Evolutionary conservation across 2,329 filamentous ascomycete species (phyloP).

Genomic region (Verticillium isaacii): DNA sequence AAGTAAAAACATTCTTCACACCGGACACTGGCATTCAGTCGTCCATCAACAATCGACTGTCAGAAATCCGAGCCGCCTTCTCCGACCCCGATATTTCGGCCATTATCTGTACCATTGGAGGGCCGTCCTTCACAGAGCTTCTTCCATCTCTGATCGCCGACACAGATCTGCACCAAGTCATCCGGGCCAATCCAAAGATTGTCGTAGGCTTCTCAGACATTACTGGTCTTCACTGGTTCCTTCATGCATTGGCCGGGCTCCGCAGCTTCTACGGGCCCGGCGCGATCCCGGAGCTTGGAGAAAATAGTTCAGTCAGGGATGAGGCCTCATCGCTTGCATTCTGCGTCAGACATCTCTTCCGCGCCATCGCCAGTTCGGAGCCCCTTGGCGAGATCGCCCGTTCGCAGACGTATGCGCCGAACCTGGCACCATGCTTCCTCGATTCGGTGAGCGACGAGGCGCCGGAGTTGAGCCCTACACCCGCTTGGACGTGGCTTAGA

Average conservation of each 20-base stretch:
- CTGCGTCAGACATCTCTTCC: slow-evolving; percentile 24
- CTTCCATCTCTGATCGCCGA: slow-evolving; percentile 31
- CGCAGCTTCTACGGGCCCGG: slow-evolving; percentile 39
- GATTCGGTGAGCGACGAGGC: slow-evolving; percentile 18
- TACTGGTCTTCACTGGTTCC: slow-evolving; percentile 35
- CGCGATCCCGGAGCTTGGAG: slow-evolving; percentile 32
- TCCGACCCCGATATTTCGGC: slow-evolving; percentile 27
- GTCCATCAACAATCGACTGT: slow-evolving; percentile 27
- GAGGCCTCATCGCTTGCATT: slow-evolving; percentile 23
- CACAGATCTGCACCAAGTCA: slow-evolving; percentile 22
- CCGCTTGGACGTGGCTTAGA: slow-evolving; percentile 32
- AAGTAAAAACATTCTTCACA: slow-evolving; percentile 26
- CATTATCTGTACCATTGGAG: slow-evolving; percentile 34
- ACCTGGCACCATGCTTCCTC: slow-evolving; percentile 10
- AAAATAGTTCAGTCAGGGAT: slow-evolving; percentile 15
- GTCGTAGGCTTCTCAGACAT: slow-evolving; percentile 38
- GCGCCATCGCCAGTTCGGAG: slow-evolving; percentile 17
- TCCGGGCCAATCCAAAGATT: slow-evolving; percentile 33
- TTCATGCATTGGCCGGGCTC: slow-evolving; percentile 29
- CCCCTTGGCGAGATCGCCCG: slow-evolving; percentile 22
- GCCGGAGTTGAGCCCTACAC: slow-evolving; percentile 21
- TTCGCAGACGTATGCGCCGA: no score
- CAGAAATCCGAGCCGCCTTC: slow-evolving; percentile 32
- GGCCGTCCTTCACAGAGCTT: slow-evolving; percentile 32
- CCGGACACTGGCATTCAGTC: slow-evolving; percentile 23